Conservation (phyloP, 1,284 basidiomycete genomes). For the Trichosporon asahii region DNA sequence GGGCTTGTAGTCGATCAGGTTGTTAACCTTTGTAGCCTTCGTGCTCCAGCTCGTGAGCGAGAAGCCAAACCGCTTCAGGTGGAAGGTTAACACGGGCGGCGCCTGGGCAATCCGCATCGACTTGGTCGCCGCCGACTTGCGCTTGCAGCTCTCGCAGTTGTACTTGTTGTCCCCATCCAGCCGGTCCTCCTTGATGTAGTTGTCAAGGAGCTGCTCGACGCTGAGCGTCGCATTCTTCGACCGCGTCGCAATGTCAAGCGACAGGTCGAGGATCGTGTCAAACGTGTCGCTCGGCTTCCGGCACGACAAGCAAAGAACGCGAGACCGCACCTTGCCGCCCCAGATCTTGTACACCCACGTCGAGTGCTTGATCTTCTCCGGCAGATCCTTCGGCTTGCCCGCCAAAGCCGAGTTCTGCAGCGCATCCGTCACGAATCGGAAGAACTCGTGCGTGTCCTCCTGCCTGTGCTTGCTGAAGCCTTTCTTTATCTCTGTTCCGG, state of each 20-base stretch:
- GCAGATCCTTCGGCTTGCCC: constrained; percentile 70
- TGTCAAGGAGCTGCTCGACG: constrained; percentile 72
- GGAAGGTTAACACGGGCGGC: constrained; percentile 88
- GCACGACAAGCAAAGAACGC: constrained; percentile 85
- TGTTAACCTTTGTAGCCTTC: constrained; percentile 81
- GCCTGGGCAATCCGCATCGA: constrained; percentile 71
- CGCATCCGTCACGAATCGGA: constrained; percentile 89
- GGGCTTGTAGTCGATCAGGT: constrained; percentile 74
- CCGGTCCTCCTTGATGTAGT: constrained; percentile 77
- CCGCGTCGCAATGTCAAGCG: constrained; percentile 68
- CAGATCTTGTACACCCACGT: constrained; percentile 94
- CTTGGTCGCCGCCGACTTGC: constrained; percentile 43
- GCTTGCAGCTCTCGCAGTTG: constrained; percentile 71
- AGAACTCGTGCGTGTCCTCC: constrained; percentile 97
- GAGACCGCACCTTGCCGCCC: constrained; percentile 85
- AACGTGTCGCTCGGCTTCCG: constrained; percentile 90
- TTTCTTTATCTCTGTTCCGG: constrained; percentile 73
- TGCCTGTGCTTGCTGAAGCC: constrained; percentile 86
- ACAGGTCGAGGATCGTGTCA: constrained; percentile 90
- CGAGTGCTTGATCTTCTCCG: constrained; percentile 75
- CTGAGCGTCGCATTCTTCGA: constrained; percentile 51
- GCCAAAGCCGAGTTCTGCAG: constrained; percentile 80
- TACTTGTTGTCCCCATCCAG: constrained; percentile 93
- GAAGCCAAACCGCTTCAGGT: constrained; percentile 83
- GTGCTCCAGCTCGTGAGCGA: constrained; percentile 35